A percentile compares a stretch with the other conserved stretches of the same genome.
Conservation (phyloP, 2,329 filamentous ascomycete genomes). For the Cladobotryum mycophilum region DNA sequence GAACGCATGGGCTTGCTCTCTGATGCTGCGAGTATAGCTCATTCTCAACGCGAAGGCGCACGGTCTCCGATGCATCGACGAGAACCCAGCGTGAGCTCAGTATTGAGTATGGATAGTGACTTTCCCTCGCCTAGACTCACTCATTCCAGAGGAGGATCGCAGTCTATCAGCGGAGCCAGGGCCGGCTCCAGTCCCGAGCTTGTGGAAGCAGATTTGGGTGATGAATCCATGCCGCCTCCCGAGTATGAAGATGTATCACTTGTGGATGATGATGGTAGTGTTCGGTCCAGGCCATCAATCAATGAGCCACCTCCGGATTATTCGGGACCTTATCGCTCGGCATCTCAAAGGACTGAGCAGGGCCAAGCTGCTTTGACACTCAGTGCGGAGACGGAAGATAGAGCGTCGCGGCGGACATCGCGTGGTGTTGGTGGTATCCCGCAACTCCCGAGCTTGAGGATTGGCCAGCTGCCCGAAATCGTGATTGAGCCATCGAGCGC, state of each 20-base stretch:
- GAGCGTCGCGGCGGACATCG: not conserved
- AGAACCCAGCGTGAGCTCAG: conserved; percentile 46
- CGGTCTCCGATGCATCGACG: conserved; percentile 35
- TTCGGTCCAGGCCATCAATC: conserved; percentile 35
- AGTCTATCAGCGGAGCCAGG: conserved; percentile 26
- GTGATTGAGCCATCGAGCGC: conserved; percentile 15
- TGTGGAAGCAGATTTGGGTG: conserved; percentile 45
- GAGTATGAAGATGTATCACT: conserved; percentile 48
- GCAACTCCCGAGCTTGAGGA: conserved; percentile 47
- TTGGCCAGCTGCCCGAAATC: conserved; percentile 48
- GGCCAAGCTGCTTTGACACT: not conserved
- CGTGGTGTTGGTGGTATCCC: conserved; percentile 36
- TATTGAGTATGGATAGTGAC: conserved; percentile 48
- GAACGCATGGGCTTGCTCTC: conserved; percentile 66
- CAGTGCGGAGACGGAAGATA: conserved; percentile 1
- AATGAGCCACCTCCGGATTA: conserved; percentile 48
- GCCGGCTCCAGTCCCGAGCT: conserved; percentile 49
- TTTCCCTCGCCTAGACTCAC: conserved; percentile 33
- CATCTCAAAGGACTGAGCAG: conserved; percentile 18
- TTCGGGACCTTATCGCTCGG: conserved; percentile 31
- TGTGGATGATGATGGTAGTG: conserved; percentile 33
- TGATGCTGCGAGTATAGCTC: conserved; percentile 59
- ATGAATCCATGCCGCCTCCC: conserved; percentile 44
- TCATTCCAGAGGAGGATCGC: conserved; percentile 38
- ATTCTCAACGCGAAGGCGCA: conserved; percentile 28